phyloP scores from a whole-genome alignment of 2,329 filamentous ascomycete genomes.

The Exserohilum turcica region DNA sequence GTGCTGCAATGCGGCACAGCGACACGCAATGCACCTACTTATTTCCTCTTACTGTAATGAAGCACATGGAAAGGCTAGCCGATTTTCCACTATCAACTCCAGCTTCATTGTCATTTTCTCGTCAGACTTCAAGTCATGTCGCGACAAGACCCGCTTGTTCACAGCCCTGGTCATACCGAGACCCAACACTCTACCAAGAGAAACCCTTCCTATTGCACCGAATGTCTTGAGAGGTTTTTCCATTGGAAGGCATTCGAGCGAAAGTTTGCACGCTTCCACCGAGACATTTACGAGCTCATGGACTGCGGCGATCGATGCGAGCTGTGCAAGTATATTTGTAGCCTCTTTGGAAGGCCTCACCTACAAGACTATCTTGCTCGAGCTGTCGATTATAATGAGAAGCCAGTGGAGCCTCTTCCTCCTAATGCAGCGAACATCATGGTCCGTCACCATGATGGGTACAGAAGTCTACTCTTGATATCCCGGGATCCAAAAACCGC shows the following conservation, averaged over 20 bases:
- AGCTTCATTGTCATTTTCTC: neutral
- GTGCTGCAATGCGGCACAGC: neutral
- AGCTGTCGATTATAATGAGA: neutral
- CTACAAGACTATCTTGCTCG: neutral
- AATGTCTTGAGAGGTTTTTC: neutral
- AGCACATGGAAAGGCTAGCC: neutral
- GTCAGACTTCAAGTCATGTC: neutral
- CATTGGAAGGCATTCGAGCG: neutral
- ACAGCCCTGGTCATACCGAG: neutral
- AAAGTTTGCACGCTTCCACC: neutral
- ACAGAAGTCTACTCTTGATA: neutral
- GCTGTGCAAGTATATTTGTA: slow-evolving; percentile 5
- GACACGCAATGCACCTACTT: neutral
- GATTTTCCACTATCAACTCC: neutral
- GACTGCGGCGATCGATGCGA: neutral
- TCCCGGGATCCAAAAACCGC: neutral
- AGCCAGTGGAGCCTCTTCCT: neutral
- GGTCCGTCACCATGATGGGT: neutral
- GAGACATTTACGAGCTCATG: neutral
- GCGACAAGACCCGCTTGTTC: neutral
- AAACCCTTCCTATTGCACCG: neutral
- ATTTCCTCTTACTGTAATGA: neutral
- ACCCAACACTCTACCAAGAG: neutral
- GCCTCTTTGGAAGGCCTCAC: neutral
- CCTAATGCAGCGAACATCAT: neutral